Evolutionary conservation across 2,329 filamentous ascomycete species (phyloP).

Genomic region (Malbranchea zuffiana): DNA sequence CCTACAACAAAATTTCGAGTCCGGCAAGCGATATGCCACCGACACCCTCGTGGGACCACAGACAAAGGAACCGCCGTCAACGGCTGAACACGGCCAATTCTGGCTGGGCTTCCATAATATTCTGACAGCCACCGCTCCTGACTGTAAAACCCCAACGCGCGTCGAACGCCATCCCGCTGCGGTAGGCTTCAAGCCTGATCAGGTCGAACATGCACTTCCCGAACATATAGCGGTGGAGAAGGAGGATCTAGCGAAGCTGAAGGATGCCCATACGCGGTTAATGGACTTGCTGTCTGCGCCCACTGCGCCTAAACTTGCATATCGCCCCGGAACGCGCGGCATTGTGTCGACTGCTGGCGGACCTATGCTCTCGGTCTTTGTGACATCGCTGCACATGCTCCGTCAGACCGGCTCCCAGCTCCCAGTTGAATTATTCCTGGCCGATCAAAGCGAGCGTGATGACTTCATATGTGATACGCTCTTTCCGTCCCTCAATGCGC

Average conservation of each 20-base stretch:
- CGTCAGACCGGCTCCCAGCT: constrained; percentile 25
- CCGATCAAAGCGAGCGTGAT: constrained; percentile 22
- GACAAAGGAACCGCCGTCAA: constrained; percentile 1
- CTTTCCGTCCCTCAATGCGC: constrained; percentile 24
- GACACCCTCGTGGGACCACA: constrained; percentile 2
- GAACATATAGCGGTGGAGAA: constrained; percentile 13
- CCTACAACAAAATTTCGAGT: constrained; percentile 2
- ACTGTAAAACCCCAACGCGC: constrained; percentile 13
- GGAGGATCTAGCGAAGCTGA: constrained; percentile 12
- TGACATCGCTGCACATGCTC: constrained; percentile 28
- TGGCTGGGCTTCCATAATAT: constrained; percentile 14
- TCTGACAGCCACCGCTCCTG: constrained; percentile 12
- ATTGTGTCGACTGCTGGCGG: constrained; percentile 16
- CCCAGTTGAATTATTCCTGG: constrained; percentile 30
- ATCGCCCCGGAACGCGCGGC: constrained; percentile 11
- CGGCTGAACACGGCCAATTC: constrained; percentile 13
- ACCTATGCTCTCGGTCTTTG: constrained; percentile 24
- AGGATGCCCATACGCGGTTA: constrained; percentile 13
- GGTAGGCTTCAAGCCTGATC: constrained; percentile 16
- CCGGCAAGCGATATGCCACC: constrained; percentile 4
- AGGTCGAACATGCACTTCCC: constrained; percentile 10
- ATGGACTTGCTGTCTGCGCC: constrained; percentile 9
- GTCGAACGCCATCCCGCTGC: constrained; percentile 11
- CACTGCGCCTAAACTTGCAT: constrained; percentile 11
- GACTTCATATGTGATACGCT: constrained; percentile 22